Evolutionary conservation across 768 basidiomycete species (phyloP), one percentile per base, ranked within the genome.

Genomic region (Boletus vinaceobasis): DNA sequence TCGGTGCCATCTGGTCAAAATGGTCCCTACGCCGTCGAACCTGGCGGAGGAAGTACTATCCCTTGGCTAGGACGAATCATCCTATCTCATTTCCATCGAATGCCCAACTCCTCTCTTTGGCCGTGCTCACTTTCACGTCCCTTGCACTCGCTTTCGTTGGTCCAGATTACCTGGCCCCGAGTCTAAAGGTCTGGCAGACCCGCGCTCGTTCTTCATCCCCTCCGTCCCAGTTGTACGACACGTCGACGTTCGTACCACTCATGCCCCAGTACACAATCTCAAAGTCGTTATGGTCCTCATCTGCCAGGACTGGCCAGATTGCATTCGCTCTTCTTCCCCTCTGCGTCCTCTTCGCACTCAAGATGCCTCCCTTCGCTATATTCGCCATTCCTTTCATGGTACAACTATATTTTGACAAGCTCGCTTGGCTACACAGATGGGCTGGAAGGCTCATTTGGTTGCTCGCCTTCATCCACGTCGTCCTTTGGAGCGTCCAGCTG

Each of bases 341-440:
- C 8, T 84, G 82, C 51, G 73, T 90, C 54, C 75, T 88, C 14
- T 77, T 89, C 57, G 87, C 84, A 9, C 77, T 92, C 66, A 92
- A 85, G 65, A 78, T 78, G 31, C 79, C 84, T 11, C 87, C 89
- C 0, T 85, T 89, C 61, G 88, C 88, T 52, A 62, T 90, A 46
- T 81, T 90, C 60, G 81, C 90, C 45, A 69, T 85, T 50, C 78
- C 83, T 0, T 80, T 79, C 58, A 73, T 82, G 53, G 78, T 79
- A 38, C 83, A 87, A 51, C 60, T 89, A n/a, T 79, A 83, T 61
- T 87, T 86, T 62, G 89, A 92, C 75, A 88, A 88, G 65, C 79
- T 90, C 10, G 78, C 82, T 5, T 77, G 82, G 70, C 72, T 90
- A 7, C 90, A 91, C 68, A 79, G 81, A 27, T 88, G 88, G 84